These are phyloP conservation scores for Crithidia fasciculata DNA, from an alignment of 208 protist genomes.

Conservation along the genomic window DNA sequence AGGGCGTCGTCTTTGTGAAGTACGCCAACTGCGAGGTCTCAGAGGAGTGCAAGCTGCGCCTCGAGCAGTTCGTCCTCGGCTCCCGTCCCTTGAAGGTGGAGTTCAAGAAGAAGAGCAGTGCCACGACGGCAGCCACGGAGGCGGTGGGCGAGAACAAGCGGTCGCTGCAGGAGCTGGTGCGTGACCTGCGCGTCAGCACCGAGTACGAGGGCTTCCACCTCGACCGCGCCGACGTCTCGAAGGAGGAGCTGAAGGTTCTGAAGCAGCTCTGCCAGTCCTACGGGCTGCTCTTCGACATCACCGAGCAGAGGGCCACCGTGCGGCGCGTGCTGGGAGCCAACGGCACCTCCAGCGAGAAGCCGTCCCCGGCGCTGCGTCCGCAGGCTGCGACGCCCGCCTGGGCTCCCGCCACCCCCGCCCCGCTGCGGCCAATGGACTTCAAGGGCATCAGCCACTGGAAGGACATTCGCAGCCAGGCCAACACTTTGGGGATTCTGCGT, in stretches of 20 bases:
- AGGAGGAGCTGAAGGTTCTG: conserved; percentile 74
- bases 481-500: conserved; percentile 52
- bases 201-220: conserved; percentile 82
- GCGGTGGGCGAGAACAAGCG: conserved; percentile 30
- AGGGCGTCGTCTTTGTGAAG: conserved; percentile 83
- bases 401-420: conserved; percentile 54
- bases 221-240: conserved; percentile 55
- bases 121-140: conserved; percentile 14
- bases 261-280: conserved; percentile 85
- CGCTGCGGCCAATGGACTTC: conserved; percentile 75
- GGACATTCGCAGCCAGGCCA: conserved; percentile 48
- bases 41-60: conserved; percentile 90
- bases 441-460: conserved; percentile 80
- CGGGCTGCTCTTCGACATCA: conserved; percentile 64
- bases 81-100: conserved; percentile 72
- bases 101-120: conserved; percentile 80
- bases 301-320: conserved; percentile 69
- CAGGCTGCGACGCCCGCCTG: conserved; percentile 37
- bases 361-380: conserved; percentile 65
- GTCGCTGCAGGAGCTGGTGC: conserved; percentile 73
- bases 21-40: conserved; percentile 92
- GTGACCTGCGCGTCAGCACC: conserved; percentile 76
- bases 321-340: conserved; percentile 49
- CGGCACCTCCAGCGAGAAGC: conserved; percentile 44
- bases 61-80: conserved; percentile 72